Percentiles rank a stretch among this genome's conserved stretches.
phyloP scores from a whole-genome alignment of 148 eudicot genomes.

The Vaccinium macrocarpon region DNA sequence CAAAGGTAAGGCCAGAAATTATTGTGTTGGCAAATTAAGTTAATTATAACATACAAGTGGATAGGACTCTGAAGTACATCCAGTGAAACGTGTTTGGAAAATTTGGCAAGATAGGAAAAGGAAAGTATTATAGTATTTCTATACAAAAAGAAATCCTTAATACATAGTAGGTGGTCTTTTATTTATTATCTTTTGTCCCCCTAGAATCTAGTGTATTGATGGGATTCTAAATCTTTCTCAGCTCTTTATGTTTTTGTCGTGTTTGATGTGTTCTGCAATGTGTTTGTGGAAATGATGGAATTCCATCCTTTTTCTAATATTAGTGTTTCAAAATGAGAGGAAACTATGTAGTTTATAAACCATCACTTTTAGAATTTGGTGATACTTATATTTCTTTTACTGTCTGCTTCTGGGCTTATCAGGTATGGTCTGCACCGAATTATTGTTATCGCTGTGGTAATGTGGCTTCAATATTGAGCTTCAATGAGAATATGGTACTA shows the following conservation, averaged over 20 bases:
- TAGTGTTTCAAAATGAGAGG: background rate
- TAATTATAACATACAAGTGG: background rate
- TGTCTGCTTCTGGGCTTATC: constrained; percentile 25
- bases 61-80: background rate
- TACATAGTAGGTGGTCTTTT: background rate
- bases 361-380: constrained; percentile 8
- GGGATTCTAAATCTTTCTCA: background rate
- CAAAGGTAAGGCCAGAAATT: background rate
- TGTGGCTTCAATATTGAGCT: constrained; percentile 98
- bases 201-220: background rate
- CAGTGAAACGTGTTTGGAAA: background rate
- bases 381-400: constrained; percentile 1
- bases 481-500: constrained; percentile 95
- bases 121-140: background rate
- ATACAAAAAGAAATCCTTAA: background rate
- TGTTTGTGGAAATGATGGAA: background rate
- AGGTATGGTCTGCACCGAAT: constrained; percentile 99
- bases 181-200: background rate
- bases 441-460: constrained; percentile 99
- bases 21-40: background rate
- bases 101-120: background rate
- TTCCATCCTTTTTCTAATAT: background rate
- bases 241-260: background rate
- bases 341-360: background rate
- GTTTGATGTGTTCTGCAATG: background rate